A percentile compares a stretch with the other conserved stretches of the same genome.
Conservation (phyloP, 495 filamentous ascomycete genomes). For the Platismatia glauca region DNA sequence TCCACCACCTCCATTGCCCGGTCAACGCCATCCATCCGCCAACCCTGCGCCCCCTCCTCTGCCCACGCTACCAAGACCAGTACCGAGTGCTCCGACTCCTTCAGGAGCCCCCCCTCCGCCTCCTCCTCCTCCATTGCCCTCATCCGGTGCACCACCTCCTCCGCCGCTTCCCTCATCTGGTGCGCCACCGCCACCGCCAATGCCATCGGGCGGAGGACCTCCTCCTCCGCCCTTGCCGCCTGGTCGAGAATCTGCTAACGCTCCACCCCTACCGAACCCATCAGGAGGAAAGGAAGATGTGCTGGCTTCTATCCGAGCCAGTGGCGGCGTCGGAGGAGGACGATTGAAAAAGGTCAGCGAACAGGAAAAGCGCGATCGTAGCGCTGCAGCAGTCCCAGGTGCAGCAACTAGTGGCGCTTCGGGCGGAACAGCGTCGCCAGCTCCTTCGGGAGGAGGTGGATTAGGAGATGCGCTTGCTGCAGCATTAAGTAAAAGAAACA, state of each 20-base stretch:
- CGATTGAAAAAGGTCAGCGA: constrained; percentile 75
- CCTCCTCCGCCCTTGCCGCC: constrained; percentile 62
- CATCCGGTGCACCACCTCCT: constrained; percentile 34
- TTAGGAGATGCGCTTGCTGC: constrained; percentile 76
- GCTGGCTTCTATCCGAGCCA: constrained; percentile 71
- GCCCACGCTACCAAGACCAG: constrained; percentile 27
- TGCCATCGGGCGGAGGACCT: constrained; percentile 44
- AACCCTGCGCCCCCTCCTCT: constrained; percentile 43
- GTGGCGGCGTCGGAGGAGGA: constrained; percentile 58
- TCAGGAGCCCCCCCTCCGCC: constrained; percentile 33
- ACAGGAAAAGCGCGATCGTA: constrained; percentile 69
- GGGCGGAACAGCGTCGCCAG: constrained; percentile 43
- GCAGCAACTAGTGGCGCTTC: constrained; percentile 45
- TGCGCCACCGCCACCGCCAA: constrained; percentile 39
- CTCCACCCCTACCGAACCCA: constrained; percentile 46
- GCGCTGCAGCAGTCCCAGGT: constrained; percentile 59
- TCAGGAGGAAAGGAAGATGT: constrained; percentile 53
- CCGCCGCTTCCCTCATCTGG: constrained; percentile 33
- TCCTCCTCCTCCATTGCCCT: constrained; percentile 27
- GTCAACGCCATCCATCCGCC: constrained; percentile 36
- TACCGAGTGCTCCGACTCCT: constrained; percentile 35
- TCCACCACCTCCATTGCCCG: constrained; percentile 46
- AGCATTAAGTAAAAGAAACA: constrained; percentile 69
- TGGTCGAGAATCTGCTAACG: constrained; percentile 54
- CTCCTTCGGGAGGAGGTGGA: constrained; percentile 45